Evolutionary conservation across 2,329 filamentous ascomycete genomes (phyloP), one percentile per base, ranked within the genome.

Genomic region (Neurospora sp.): DNA sequence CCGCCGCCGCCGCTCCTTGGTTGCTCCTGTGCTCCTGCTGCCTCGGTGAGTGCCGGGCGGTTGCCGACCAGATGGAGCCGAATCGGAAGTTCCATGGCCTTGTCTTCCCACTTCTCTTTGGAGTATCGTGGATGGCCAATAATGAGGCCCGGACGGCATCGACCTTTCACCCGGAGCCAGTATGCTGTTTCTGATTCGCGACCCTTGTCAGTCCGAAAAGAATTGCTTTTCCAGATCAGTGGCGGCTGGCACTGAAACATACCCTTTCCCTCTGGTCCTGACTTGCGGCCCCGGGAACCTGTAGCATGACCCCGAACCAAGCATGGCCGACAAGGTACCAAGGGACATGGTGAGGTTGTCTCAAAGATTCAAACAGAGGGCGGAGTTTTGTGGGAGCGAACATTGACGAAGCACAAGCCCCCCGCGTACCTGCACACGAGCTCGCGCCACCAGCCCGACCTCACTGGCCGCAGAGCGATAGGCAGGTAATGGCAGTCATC

Each of bases 161-260:
- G n/a, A 37, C 39, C 33, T 66, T 62, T 69, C 40, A 57, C 67
- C 67, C 40, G 41, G 36, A 68, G 41, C 19, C 39, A 43, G 36
- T 68, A n/a, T 62, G 40, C 19, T 68, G 57, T 28, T 72, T 69
- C 69, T 73, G 68, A 69, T 71, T 73, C 68, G 70, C 69, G 71
- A 67, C 28, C 23, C 70, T 37, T 46, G 67, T 68, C 41, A 70
- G 41, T 41, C 70, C 69, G 46, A 69, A 68, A 36, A 33, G 28
- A 46, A 69, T 70, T 68, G 37, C 66, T 70, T 71, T 71, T 72
- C 33, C 69, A 66, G 52, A 71, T 67, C 66, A 69, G 57, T 71
- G 71, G 71, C 67, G 71, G 71, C 66, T 74, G 70, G 68, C 66
- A 66, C 69, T 75, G 74, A 75, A 73, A 74, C 74, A 74, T 73